These are phyloP conservation scores for Saccharomycopsis selenospora DNA, from an alignment of 805 yeast species.

Conservation along the genomic window DNA sequence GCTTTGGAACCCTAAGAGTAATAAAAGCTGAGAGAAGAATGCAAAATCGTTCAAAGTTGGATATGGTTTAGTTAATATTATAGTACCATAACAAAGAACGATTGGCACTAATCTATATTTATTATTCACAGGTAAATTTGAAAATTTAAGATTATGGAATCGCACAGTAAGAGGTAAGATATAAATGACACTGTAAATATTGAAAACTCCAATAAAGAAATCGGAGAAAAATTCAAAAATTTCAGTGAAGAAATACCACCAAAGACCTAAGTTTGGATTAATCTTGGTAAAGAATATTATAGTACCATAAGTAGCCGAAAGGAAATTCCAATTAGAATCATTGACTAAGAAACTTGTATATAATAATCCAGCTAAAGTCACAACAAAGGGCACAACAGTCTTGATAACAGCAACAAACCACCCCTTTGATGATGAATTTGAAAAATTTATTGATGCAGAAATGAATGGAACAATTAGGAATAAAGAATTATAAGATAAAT, in stretches of 20 bases:
- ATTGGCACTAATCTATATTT: slow-evolving; percentile 54
- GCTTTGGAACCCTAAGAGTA: slow-evolving; percentile 36
- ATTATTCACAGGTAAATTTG: slow-evolving; percentile 21
- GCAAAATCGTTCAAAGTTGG: slow-evolving; percentile 80
- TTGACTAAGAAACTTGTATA: slow-evolving; percentile 34
- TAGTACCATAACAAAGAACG: slow-evolving; percentile 41
- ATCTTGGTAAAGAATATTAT: slow-evolving; percentile 58
- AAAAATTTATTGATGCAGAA: slow-evolving; percentile 26
- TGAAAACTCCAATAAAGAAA: slow-evolving; percentile 79
- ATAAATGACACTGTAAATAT: slow-evolving; percentile 59
- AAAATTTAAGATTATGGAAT: slow-evolving; percentile 31
- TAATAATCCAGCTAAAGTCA: slow-evolving; percentile 28
- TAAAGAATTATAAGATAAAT: slow-evolving; percentile 39
- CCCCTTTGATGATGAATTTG: neutral
- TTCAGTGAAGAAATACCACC: slow-evolving; percentile 99
- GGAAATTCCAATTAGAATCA: slow-evolving; percentile 36
- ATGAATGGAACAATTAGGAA: slow-evolving; percentile 44
- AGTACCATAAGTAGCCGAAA: slow-evolving; percentile 51
- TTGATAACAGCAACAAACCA: slow-evolving; percentile 23
- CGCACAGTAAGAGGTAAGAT: slow-evolving; percentile 69
- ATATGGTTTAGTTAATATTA: slow-evolving; percentile 69
- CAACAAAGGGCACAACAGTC: slow-evolving; percentile 26
- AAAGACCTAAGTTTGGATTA: slow-evolving; percentile 84
- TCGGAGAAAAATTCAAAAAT: slow-evolving; percentile 85
- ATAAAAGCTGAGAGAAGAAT: slow-evolving; percentile 40